A percentile compares a stretch with the other conserved stretches of the same genome.
Evolutionary conservation across 257 asterid species (phyloP).

Genomic region (Marsdenia floribunda): DNA sequence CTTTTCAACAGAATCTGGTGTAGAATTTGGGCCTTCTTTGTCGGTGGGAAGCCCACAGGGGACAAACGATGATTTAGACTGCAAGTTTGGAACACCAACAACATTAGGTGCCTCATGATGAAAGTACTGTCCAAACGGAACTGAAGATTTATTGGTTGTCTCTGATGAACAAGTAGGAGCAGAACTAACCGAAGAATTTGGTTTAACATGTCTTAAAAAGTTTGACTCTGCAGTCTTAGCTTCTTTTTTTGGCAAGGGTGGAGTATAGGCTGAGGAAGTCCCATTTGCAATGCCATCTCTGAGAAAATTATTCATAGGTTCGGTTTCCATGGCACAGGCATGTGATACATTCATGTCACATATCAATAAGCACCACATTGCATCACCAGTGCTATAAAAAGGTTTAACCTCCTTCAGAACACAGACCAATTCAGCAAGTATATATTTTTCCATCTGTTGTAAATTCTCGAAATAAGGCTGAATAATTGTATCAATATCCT

Average conservation of each 20-base stretch:
- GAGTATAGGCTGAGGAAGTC: slow-evolving; percentile 33
- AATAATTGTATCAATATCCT: slow-evolving; percentile 47
- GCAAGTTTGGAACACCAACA: slow-evolving; percentile 25
- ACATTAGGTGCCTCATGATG: too few relatives aligned
- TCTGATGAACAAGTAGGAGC: too few relatives aligned
- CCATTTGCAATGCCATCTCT: slow-evolving; percentile 31
- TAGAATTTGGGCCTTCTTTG: slow-evolving; percentile 35
- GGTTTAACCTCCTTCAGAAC: slow-evolving; percentile 81
- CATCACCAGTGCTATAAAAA: slow-evolving; percentile 87
- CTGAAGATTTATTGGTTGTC: too few relatives aligned
- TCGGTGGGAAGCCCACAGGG: slow-evolving; percentile 35
- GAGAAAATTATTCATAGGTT: slow-evolving; percentile 39
- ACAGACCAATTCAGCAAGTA: slow-evolving; percentile 90
- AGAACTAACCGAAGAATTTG: slow-evolving; percentile 36
- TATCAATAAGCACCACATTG: slow-evolving; percentile 95
- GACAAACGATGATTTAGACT: slow-evolving; percentile 31
- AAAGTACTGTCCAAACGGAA: too few relatives aligned
- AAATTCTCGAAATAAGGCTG: slow-evolving; percentile 75
- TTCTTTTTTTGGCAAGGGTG: slow-evolving; percentile 35
- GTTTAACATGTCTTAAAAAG: slow-evolving; percentile 35
- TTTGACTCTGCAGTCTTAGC: slow-evolving; percentile 39
- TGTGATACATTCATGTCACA: slow-evolving; percentile 89
- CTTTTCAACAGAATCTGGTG: slow-evolving; percentile 36
- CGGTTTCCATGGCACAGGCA: slow-evolving; percentile 85
- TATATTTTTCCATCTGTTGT: slow-evolving; percentile 76